phyloP scores from a whole-genome alignment of 1,284 basidiomycete species.

The Trametes pubescens region DNA sequence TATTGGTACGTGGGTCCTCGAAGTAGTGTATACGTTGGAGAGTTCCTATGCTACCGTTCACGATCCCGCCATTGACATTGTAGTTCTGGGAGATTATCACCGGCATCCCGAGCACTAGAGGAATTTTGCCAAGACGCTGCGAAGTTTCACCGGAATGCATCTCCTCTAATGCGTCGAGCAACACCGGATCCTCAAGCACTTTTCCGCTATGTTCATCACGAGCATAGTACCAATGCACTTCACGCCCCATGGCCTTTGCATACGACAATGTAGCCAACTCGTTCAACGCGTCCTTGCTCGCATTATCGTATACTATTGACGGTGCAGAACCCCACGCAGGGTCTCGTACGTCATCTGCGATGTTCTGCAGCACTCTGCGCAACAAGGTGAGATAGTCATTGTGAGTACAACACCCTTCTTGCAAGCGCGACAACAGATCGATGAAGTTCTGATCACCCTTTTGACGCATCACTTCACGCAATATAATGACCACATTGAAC shows the following conservation, averaged over 20 bases:
- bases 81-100: conserved; percentile 46
- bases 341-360: background rate
- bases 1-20: too few relatives aligned
- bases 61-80: conserved; percentile 43
- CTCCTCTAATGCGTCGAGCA: background rate
- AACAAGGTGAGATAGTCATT: background rate
- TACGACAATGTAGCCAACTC: conserved; percentile 23
- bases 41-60: conserved; percentile 45
- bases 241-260: too few relatives aligned
- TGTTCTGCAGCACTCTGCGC: background rate
- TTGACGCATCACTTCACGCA: background rate
- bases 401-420: background rate
- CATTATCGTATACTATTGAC: conserved; percentile 35
- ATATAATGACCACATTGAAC: background rate
- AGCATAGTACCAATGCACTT: conserved; percentile 2
- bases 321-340: conserved; percentile 31
- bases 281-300: conserved; percentile 43
- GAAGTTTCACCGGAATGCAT: conserved; percentile 38
- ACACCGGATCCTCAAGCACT: background rate
- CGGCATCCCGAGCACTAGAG: conserved; percentile 47
- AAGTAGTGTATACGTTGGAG: too few relatives aligned
- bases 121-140: conserved; percentile 38
- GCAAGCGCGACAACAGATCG: background rate
- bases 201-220: background rate
- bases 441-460: background rate